phyloP scores from a whole-genome alignment of 2,329 filamentous ascomycete species.

The Colletotrichum tofieldiae region DNA sequence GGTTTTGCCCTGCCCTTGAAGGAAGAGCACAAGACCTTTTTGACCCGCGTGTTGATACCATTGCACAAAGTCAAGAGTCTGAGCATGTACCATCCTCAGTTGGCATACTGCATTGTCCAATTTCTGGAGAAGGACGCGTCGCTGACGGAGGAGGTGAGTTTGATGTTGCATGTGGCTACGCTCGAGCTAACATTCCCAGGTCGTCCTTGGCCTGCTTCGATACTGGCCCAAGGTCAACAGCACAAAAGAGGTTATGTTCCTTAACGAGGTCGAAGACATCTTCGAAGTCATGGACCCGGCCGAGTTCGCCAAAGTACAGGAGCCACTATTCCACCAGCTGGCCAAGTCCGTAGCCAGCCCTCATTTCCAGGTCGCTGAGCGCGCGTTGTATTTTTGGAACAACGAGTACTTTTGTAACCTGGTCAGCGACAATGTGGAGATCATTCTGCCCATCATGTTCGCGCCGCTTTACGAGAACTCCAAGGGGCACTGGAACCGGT shows the following conservation, averaged over 20 bases:
- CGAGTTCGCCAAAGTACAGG: constrained; percentile 98
- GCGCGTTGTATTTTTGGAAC: constrained; percentile 99
- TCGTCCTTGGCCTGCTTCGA: constrained; percentile 92
- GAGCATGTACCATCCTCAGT: constrained; percentile 99
- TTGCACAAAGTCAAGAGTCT: constrained; percentile 98
- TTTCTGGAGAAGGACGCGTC: constrained; percentile 98
- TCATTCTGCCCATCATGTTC: constrained; percentile 99
- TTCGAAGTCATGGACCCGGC: constrained; percentile 99
- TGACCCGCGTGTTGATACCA: constrained; percentile 92
- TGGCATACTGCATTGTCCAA: constrained; percentile 99
- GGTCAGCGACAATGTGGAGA: constrained; percentile 98
- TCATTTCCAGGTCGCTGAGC: constrained; percentile 98
- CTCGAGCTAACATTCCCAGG: constrained; percentile 63
- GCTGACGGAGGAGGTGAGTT: constrained; percentile 90
- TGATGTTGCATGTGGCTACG: constrained; percentile 35
- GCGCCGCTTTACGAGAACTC: constrained; percentile 98
- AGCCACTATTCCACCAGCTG: constrained; percentile 96
- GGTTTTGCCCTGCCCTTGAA: constrained; percentile 97
- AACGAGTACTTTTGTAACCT: constrained; percentile 99
- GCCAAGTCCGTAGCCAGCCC: constrained; percentile 98
- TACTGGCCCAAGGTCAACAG: constrained; percentile 99
- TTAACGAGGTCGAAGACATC: constrained; percentile 99
- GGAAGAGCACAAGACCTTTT: constrained; percentile 98
- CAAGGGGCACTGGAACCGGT: constrained; percentile 99
- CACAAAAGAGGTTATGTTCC: constrained; percentile 99